Evolutionary conservation across 2,329 filamentous ascomycete genomes (phyloP), one percentile per base, ranked within the genome.

Genomic region (Intubia oerlemansii): DNA sequence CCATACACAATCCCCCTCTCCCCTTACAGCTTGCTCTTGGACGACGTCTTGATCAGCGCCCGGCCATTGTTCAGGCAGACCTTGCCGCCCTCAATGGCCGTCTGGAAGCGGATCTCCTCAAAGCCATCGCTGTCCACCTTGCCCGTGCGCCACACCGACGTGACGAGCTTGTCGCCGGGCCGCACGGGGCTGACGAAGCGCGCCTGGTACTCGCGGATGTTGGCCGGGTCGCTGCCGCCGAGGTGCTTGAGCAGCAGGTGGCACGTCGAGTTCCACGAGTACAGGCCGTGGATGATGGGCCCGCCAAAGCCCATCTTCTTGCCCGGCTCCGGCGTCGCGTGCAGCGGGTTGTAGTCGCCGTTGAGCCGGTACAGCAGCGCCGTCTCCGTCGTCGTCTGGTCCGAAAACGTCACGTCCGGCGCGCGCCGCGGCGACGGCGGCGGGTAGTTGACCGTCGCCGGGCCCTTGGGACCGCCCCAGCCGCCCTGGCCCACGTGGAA

Each of bases 261-360:
- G 11, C 66, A 66, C 2, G 77, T 66, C 32, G 66, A 66, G 54
- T 92, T 92, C 73, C 78, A 92, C 41, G 70, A 79, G 55, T 73
- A 91, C 25, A 92, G 59, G 13, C 84, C 84, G 53, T 92, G 82
- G 48, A 91, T 77, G 49, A 92, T 92, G 40, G 69, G 59, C 19
- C 82, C 82, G 17, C 80, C 79, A 41, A 91, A 92, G 34, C 84
- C 82, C 79, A 92, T 91, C 54, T 81, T 75, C 51, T 66, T 54
- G 35, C 81, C 81, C 0, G 81, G 79, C 52, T 81, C 78, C 10
- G 81, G 81, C 12, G 77, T 78, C 6, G 80, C 81, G 47, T 92
- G 82, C 20, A 92, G 69, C 17, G 82, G 84, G 56, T 92, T 92
- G 54, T 92, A 92, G 55, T 92, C 84, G 39, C 82, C 82, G 42